Evolutionary conservation across 73 alveolate genomes (phyloP).

Genomic region (Uronychia binucleata): DNA sequence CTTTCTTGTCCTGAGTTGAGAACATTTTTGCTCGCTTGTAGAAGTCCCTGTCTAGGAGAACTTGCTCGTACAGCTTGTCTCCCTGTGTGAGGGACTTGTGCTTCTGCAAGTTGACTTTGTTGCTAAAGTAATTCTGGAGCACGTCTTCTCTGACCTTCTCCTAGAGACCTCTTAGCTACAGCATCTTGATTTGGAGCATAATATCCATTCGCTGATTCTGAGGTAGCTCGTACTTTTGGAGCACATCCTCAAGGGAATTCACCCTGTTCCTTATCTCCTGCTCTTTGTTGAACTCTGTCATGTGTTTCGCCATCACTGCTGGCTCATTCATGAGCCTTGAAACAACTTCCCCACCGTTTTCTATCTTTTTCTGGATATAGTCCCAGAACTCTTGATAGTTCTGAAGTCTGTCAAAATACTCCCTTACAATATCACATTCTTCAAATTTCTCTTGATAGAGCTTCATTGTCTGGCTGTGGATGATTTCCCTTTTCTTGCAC

Average conservation of each 20-base stretch:
- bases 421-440: slow-evolving; percentile 19
- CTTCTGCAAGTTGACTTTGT: slow-evolving; percentile 53
- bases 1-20: slow-evolving; percentile 61
- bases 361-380: slow-evolving; percentile 22
- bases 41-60: slow-evolving; percentile 78
- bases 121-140: slow-evolving; percentile 40
- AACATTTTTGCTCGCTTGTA: slow-evolving; percentile 73
- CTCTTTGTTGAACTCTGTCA: slow-evolving; percentile 24
- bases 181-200: slow-evolving; percentile 58
- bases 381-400: slow-evolving; percentile 42
- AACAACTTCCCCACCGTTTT: slow-evolving; percentile 42
- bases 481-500: neutral
- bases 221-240: slow-evolving; percentile 18
- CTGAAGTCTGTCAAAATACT: neutral
- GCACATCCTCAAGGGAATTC: slow-evolving; percentile 20
- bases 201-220: slow-evolving; percentile 24
- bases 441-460: slow-evolving; percentile 54
- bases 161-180: slow-evolving; percentile 71
- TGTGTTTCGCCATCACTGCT: neutral
- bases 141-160: slow-evolving; percentile 76
- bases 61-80: slow-evolving; percentile 73
- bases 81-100: slow-evolving; percentile 64
- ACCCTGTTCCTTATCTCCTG: slow-evolving; percentile 21
- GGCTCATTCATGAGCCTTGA: neutral
- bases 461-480: slow-evolving; percentile 36